Evolutionary conservation across 805 yeast species (phyloP).

Genomic region (Yamadazyma endophytica): DNA sequence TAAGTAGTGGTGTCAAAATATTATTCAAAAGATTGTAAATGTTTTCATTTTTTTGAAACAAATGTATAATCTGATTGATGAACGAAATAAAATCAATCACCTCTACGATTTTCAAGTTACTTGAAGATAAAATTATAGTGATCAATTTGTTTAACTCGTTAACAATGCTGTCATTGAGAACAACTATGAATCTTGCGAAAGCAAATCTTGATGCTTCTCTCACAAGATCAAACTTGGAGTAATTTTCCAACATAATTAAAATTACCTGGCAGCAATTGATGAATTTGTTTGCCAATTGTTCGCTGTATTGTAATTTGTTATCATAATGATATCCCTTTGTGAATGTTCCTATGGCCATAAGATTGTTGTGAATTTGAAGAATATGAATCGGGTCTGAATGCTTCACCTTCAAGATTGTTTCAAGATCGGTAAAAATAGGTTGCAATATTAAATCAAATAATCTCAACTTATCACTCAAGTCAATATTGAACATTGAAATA

Average conservation of each 20-base stretch:
- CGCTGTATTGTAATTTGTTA: conserved; percentile 25
- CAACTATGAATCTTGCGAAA: conserved; percentile 79
- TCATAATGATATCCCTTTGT: conserved; percentile 76
- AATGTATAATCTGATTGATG: conserved; percentile 83
- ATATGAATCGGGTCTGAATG: conserved; percentile 35
- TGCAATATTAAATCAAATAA: conserved; percentile 64
- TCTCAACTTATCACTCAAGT: conserved; percentile 29
- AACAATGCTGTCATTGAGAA: conserved; percentile 49
- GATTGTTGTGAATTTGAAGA: conserved; percentile 77
- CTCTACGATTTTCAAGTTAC: conserved; percentile 58
- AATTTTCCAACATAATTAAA: conserved; percentile 74
- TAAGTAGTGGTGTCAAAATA: conserved; percentile 68
- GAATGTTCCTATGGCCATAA: conserved; percentile 87
- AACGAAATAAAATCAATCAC: conserved; percentile 79
- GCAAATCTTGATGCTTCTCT: conserved; percentile 86
- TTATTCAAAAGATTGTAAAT: conserved; percentile 73
- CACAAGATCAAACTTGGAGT: conserved; percentile 60
- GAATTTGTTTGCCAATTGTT: conserved; percentile 41
- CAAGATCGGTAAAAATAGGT: conserved; percentile 72
- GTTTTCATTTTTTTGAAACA: conserved; percentile 59
- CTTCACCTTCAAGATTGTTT: conserved; percentile 41
- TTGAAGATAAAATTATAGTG: conserved; percentile 50
- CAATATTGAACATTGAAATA: conserved; percentile 42
- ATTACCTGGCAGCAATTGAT: conserved; percentile 76
- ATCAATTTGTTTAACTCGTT: conserved; percentile 64